Base-by-base conservation (phyloP, 257 asterid species). In the Capsicum rhomboideum region DNA sequence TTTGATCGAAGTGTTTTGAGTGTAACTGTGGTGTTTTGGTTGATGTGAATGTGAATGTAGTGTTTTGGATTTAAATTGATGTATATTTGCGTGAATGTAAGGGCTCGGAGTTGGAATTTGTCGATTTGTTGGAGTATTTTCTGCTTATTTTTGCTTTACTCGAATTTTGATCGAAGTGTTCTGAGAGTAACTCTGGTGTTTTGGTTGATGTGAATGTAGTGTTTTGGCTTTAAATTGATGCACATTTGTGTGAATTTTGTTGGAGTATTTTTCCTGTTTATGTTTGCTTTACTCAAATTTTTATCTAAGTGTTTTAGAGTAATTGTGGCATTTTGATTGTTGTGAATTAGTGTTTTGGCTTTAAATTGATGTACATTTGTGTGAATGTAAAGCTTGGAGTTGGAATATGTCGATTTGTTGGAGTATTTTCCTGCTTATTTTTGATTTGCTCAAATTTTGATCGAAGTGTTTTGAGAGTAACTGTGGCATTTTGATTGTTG, bases 361-460 rank as follows among this genome's bases (percentile, higher is more conserved):
- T 28, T 84, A 83, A 78, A 72, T 81, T 59, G 44, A 21, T 78
- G 84, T 77, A 28, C 86, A 78, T 86, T 84, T 77, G 82, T 58
- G 42, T 80, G 80, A n/a, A 80, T 44, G 58, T 46, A 6, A 46
- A 56, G 55, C 52, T 72, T 21, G 6, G 20, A 71, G 31, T 42
- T 71, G 82, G 83, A 79, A 37, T 26, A 29, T 79, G 10, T 72
- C 28, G 54, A 5, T 17, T 69, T 56, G 10, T 14, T 84, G 77
- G 80, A 14, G 85, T n/a, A 82, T 84, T 79, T 75, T 52, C 6
- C 18, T 40, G 21, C 71, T 11, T 42, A 18, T 46, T 20, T 40
- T 71, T 40, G 14, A 56, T 44, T 44, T 44, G 2, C 21, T 72
- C 13, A 23, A 44, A 6, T 46, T 42, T 72, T 34, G 9, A 13